A percentile compares a stretch with the other conserved stretches of the same genome.
Evolutionary conservation across 192 early-diverging fungal species (phyloP).

Genomic region (Backusella liffmaniae): DNA sequence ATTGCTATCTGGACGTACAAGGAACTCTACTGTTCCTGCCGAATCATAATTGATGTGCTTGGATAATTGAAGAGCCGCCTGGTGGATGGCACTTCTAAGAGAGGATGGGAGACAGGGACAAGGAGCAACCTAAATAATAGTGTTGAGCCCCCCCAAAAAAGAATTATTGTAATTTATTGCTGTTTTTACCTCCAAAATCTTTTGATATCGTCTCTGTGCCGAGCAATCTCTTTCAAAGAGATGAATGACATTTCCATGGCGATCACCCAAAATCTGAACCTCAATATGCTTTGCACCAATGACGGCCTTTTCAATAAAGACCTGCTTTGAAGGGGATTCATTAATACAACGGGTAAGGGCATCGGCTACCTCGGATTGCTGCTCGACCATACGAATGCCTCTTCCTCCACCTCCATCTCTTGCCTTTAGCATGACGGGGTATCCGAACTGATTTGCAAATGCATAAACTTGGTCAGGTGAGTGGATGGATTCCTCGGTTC

Average conservation of each 20-base stretch:
- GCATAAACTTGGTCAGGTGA: constrained; percentile 31
- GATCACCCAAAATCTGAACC: constrained; percentile 92
- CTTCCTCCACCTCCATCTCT: constrained; percentile 94
- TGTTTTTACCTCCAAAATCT: constrained; percentile 78
- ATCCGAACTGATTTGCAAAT: constrained; percentile 78
- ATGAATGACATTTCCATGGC: constrained; percentile 80
- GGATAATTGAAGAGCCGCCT: constrained; percentile 83
- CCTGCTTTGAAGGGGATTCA: constrained; percentile 85
- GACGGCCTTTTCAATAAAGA: constrained; percentile 89
- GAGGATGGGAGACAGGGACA: constrained; percentile 65
- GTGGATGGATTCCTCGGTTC: constrained; percentile 20
- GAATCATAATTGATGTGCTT: constrained; percentile 87
- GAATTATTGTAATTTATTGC: too few species aligned
- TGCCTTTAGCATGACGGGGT: constrained; percentile 94
- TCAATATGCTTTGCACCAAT: constrained; percentile 85
- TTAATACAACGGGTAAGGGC: constrained; percentile 77
- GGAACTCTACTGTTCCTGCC: constrained; percentile 96
- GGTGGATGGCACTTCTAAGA: constrained; percentile 64
- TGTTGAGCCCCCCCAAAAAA: too few species aligned
- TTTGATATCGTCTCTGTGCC: constrained; percentile 92
- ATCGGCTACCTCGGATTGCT: constrained; percentile 66
- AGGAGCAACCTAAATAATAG: constrained; percentile 26
- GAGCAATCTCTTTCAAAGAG: constrained; percentile 93
- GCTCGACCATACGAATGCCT: constrained; percentile 89
- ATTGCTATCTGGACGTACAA: constrained; percentile 74